Base-by-base conservation (phyloP, 2,329 filamentous ascomycete species). In the Penicillium polonicum region DNA sequence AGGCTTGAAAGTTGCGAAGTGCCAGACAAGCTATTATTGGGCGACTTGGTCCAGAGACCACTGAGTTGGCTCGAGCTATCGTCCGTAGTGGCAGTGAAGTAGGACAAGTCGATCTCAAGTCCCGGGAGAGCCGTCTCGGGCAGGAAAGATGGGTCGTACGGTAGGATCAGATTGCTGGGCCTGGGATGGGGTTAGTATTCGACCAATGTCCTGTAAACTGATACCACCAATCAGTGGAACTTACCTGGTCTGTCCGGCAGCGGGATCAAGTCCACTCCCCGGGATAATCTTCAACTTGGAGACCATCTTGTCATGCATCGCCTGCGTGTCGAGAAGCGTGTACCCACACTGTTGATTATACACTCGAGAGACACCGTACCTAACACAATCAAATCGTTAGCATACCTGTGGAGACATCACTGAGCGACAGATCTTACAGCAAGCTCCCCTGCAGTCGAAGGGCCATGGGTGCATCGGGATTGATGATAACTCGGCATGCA, bases 291-390 rank as follows among this genome's bases (percentile, higher is more conserved):
- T 85, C 61, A 90, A 79, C 70, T 92, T 84, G 2, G 84, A 78
- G 63, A 84, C 82, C 83, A 97, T 90, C 64, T 85, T 85, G 59
- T 86, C 83, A 65, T 91, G 87, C 38, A 89, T 86, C 64, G 84
- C 86, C 73, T 92, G 87, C 2, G 88, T 87, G 69, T 97, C 94
- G 3, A 84, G 82, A 46, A 97, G 85, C 25, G 96, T 85, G 72
- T 96, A 99, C 38, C 83, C 82, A 67, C 90, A 96, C 75, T 99
- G 92, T 71, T 96, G 90, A 27, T 85, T 82, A 72, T 91, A 96
- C 19, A 97, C 92, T 48, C 89, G 85, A 3, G 91, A 89, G 17
- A 96, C 85, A 5, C 92, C 92, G 71, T 89, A 92, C 29, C 83
- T 85, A 59, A 8, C 10, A 27, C 5, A 51, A 9, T 7, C 21